These are phyloP conservation scores for Globisporangium orthogonon DNA, from an alignment of 352 stramenopile species.

Conservation along the genomic window DNA sequence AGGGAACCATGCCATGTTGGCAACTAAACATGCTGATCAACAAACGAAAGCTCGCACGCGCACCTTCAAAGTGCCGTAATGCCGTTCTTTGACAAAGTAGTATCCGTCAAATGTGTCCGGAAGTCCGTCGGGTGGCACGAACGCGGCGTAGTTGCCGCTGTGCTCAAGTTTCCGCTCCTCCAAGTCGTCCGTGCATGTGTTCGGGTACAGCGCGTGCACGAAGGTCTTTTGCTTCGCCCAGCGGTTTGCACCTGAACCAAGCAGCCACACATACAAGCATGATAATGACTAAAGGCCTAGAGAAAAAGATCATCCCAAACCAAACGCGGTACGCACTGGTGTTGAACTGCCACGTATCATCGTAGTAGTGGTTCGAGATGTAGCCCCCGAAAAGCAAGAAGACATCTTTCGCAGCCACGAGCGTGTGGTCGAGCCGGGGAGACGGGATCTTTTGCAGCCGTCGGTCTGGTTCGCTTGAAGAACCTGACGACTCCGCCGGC, in stretches of 20 bases:
- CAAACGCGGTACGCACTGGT: constrained; percentile 42
- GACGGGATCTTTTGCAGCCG: constrained; percentile 29
- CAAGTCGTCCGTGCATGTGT: constrained; percentile 90
- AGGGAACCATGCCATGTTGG: background rate
- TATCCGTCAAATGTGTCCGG: constrained; percentile 39
- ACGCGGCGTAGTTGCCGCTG: constrained; percentile 71
- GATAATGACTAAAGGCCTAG: background rate
- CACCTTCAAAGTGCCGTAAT: constrained; percentile 72
- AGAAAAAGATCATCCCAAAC: background rate
- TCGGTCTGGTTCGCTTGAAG: constrained; percentile 2
- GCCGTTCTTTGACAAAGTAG: constrained; percentile 60
- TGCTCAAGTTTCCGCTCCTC: constrained; percentile 35
- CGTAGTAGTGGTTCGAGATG: constrained; percentile 91
- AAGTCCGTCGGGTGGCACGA: constrained; percentile 23
- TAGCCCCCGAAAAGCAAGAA: constrained; percentile 94
- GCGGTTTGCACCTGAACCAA: constrained; percentile 39
- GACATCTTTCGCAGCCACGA: constrained; percentile 70
- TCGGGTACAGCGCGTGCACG: constrained; percentile 88
- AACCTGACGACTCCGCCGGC: constrained; percentile 5
- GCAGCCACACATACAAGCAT: background rate
- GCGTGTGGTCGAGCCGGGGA: constrained; percentile 74
- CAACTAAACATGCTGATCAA: background rate
- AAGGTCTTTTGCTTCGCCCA: constrained; percentile 90
- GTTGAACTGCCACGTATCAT: constrained; percentile 96
- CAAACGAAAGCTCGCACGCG: background rate